Evolutionary conservation across 768 basidiomycete species (phyloP), one percentile per base, ranked within the genome.

Genomic region (Boletus eberwhitei): DNA sequence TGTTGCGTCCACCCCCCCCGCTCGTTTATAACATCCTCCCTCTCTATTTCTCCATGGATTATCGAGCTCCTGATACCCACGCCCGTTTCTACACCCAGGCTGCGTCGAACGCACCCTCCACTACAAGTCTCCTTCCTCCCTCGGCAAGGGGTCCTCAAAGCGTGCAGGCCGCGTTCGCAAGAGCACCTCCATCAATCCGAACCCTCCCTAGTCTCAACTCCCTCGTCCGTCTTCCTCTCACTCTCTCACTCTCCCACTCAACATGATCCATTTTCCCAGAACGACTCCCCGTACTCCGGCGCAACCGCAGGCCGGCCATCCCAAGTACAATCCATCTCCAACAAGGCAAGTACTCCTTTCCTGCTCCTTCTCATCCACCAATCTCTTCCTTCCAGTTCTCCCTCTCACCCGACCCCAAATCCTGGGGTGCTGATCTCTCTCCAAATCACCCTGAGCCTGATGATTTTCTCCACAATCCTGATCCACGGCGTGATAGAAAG

Each of bases 381-480:
- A 65, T 16, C 34, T 19, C 32, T 16, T 2, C 42, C 19, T 21
- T 34, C 47, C 35, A 90, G 87, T 90, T 82, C 64, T 87, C 87
- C 16, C 79, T 90, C 21, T 83, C 87, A 7, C 81, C 87, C 1
- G 87, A 90, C 69, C 88, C 88, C 4, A 71, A 77, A 14, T 80
- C 77, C 0, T 90, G 88, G 88, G 87, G 86, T 2, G 80, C 86
- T 34, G 80, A 86, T 59, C 71, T 87, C 54, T 82, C 81, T 8
- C 78, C 78, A 37, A 77, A 76, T 56, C 73, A 78, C 50, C 67
- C 75, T 5, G 87, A 89, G 66, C 73, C 80, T 16, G 87, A 89
- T 56, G 87, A 89, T 67, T 78, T 78, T 52, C 77, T 89, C n/a
- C 87, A 89, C 65, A 86, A 86, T 60, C 85, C 86, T 3, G 85